Conservation (phyloP, 169 alveolate genomes). For the Hammondia hammondi region DNA sequence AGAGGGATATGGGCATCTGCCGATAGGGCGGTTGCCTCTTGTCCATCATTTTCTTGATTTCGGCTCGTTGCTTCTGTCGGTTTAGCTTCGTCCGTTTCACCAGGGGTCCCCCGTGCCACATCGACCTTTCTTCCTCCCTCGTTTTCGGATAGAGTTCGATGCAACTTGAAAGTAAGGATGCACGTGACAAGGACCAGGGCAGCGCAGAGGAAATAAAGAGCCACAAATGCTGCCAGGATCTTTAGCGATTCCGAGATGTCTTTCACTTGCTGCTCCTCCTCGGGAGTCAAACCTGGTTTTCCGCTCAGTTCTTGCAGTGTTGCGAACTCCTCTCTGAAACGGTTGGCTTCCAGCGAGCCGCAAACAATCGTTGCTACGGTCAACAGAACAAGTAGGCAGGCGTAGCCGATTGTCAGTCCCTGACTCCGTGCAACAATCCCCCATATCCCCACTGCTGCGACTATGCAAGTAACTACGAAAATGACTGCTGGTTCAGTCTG, state of each 20-base stretch:
- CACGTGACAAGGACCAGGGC: constrained; percentile 8
- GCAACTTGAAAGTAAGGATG: background rate
- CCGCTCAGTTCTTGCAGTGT: background rate
- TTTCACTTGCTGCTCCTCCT: background rate
- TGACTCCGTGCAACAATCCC: background rate
- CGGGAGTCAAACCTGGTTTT: background rate
- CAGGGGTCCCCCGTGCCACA: background rate
- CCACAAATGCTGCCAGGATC: constrained; percentile 22
- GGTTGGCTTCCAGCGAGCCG: background rate
- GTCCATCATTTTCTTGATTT: background rate
- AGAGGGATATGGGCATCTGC: background rate
- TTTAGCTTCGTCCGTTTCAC: background rate
- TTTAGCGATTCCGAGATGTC: background rate
- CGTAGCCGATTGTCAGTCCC: background rate
- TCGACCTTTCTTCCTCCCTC: background rate
- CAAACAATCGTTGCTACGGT: background rate
- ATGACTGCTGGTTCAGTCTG: background rate
- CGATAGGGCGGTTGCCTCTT: background rate
- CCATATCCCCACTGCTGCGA: constrained; percentile 7
- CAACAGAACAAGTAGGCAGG: background rate
- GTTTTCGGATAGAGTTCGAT: background rate
- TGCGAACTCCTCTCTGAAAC: background rate
- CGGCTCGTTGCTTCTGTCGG: background rate
- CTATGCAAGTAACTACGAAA: background rate
- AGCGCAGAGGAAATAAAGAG: background rate